Evolutionary conservation across 2,329 filamentous ascomycete genomes (phyloP), one percentile per base, ranked within the genome.

Genomic region (Xylariaceae sp.): DNA sequence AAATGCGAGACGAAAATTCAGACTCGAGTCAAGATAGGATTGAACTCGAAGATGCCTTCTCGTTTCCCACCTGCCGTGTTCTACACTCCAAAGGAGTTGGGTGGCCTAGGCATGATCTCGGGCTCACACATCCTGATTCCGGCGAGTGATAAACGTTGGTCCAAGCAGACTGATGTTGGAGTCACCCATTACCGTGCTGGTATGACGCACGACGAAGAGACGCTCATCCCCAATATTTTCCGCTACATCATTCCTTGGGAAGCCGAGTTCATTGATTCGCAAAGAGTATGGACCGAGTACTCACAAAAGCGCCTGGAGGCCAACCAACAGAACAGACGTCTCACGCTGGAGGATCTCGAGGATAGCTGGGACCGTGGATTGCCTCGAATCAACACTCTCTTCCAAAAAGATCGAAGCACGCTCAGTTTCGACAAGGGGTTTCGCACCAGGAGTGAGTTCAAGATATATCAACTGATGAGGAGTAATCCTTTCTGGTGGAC

Each of bases 401-500:
- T 98, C 77, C 92, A 98, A 58, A 98, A 98, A 60, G 92, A 98
- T 50, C 76, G 92, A 52, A 95, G 88, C 58, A 98, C 92, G 0
- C 72, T 98, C 43, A 94, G 87, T 53, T 98, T 98, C 53, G 92
- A 98, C 67, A 98, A 98, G 64, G 92, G 92, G 35, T 98, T 96
- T 80, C 82, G 92, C 47, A 80, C 89, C 11, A 76, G 92, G 34
- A 87, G 90, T 9, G 92, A 98, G 58, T 98, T 98, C 70, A 98
- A 98, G 70, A 80, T 92, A 19, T 98, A 96, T 56, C 90, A 96
- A 59, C 70, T 96, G 40, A 96, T 98, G 90, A 95, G 94, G 76
- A 93, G 83, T 63, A 95, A 96, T 56, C 92, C 92, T 0, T 96
- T 96, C 70, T 95, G 89, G 88, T 98, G 92, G 92, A 98, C 92